A percentile compares a stretch with the other conserved stretches of the same genome.
Conservation (phyloP, 1,284 basidiomycete genomes). For the Leccinum pachyderme region DNA sequence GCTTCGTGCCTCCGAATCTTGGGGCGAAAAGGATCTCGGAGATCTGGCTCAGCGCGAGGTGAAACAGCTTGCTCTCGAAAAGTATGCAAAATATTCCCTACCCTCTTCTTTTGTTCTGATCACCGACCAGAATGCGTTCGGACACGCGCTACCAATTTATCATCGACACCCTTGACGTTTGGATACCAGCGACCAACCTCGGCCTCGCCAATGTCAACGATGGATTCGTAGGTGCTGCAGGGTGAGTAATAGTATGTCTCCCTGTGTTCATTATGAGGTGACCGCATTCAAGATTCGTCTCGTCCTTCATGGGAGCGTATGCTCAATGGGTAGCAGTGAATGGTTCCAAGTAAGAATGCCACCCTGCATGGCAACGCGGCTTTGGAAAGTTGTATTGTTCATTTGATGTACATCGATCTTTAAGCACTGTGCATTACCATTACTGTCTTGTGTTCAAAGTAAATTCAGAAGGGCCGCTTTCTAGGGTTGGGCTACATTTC, state of each 20-base stretch:
- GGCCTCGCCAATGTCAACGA: constrained; percentile 84
- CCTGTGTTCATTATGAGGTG: constrained; percentile 1
- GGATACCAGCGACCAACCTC: constrained; percentile 86
- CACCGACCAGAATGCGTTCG: constrained; percentile 52
- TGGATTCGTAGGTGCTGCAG: constrained; percentile 80
- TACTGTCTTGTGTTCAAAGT: background rate
- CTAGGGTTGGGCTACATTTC: constrained; percentile 2
- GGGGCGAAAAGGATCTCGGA: constrained; percentile 64
- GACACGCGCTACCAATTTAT: constrained; percentile 75
- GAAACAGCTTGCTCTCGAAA: constrained; percentile 54
- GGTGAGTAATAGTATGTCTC: constrained; percentile 48
- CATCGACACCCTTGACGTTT: constrained; percentile 81
- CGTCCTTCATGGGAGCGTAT: constrained; percentile 33
- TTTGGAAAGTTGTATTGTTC: background rate
- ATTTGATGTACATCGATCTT: background rate
- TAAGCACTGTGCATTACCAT: background rate
- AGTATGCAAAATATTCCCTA: constrained; percentile 40
- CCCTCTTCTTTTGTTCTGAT: constrained; percentile 9
- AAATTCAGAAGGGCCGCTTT: background rate
- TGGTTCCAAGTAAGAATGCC: constrained; percentile 19
- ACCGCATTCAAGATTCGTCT: constrained; percentile 18
- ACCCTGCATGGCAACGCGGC: background rate
- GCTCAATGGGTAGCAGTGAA: constrained; percentile 31
- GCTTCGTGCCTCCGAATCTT: constrained; percentile 41
- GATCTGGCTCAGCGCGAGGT: constrained; percentile 67